Evolutionary conservation across 1,284 basidiomycete species (phyloP), one percentile per base, ranked within the genome.

Genomic region (Xerocomus nothofagi): DNA sequence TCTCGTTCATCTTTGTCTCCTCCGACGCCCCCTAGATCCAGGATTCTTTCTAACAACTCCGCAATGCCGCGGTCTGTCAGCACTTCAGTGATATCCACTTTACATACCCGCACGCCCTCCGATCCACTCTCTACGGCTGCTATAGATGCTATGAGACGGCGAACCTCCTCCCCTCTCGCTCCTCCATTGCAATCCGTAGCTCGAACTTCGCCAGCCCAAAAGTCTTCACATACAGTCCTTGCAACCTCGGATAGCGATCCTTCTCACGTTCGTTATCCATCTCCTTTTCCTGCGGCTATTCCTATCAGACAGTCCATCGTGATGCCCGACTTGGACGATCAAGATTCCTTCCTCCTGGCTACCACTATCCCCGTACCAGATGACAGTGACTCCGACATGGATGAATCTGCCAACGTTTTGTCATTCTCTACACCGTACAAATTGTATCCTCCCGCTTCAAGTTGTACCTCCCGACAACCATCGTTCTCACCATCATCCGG

Each of bases 381-480:
- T 51, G 84, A 86, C 57, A 82, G 77, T 57, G 86, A 88, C 58
- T 84, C 81, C 1, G 86, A 86, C 42, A 66, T 71, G 68, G 75
- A 77, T 18, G 74, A 77, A 27, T 78, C 81, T 7, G 62, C 77
- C 34, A 82, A 87, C 50, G 70, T 82, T 21, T 75, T 88, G 66
- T 86, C 86, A 4, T 88, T 90, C 60, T 87, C 87, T 2, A 72
- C 81, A 27, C 81, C 84, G 12, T 86, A 78, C 58, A 80, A 82
- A 62, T 68, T 75, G 44, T 79, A 78, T 53, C 76, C 63, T 44
- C 68, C 64, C 50, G 51, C 55, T 54, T 53, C 51, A 18, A 53
- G 54, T 33, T 55, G 39, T 57, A 51, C 58, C 59, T 42, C 57
- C 45, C 41, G 57, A 46, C 51, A 64, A 33, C 69, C 66, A 18